Base-by-base conservation (phyloP, 176 grass and related monocot genomes). In the Carex pumila region DNA sequence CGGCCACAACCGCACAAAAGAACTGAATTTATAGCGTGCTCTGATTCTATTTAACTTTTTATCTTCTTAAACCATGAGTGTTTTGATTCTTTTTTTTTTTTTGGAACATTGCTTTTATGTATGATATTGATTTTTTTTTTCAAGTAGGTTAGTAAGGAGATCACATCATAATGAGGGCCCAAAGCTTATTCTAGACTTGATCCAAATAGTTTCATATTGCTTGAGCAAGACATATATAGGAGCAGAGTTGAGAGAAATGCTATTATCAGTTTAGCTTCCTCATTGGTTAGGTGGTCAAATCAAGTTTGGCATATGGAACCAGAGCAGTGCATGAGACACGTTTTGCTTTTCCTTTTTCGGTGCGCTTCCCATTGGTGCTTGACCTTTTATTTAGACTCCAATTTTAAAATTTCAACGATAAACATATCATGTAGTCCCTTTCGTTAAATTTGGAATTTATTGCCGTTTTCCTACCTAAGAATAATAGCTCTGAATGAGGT, bases 341-440 rank as follows among this genome's bases (percentile, higher is more conserved):
- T 30, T 43, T 36, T 45, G 12, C 78, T 81, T 81, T 81, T 63
- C 8, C 52, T 10, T 81, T 60, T 62, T 63, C 21, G 43, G 56
- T 81, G 56, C 17, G 7, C 60, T 65, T 75, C n/a, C 10, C 1
- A 75, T 22, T 75, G 37, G 39, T n/a, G 68, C 79, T 22, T 50
- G 41, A 76, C 71, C 19, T 59, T 19, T 50, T 82, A 7, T 58
- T 10, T 58, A 53, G 25, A 78, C 73, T 12, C 9, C 15, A 22
- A 43, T 61, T 62, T 71, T 30, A 49, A 82, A 82, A 67, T 64
- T 66, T 66, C 34, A 65, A 61, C n/a, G 14, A 64, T 8, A 82
- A 82, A 25, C 58, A 65, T 41, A 45, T 65, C 34, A 66, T 63
- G 5, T 12, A 30, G 25, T 62, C 36, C 6, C 57, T 81, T 63